These are phyloP conservation scores for Sclerotinia sclerotiorum DNA, from an alignment of 2,329 filamentous ascomycete genomes.

Conservation along the genomic window DNA sequence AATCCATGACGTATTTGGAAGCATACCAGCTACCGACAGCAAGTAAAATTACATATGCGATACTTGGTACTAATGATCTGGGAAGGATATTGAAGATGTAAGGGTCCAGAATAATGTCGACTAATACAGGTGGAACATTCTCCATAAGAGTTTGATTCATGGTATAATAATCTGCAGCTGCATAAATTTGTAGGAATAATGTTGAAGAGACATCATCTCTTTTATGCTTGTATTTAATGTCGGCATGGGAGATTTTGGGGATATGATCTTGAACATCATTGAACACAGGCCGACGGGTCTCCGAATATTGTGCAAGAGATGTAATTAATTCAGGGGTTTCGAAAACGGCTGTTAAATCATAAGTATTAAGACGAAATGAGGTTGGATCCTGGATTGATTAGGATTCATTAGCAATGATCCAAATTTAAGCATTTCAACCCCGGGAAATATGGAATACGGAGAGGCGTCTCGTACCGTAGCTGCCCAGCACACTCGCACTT, in stretches of 20 bases:
- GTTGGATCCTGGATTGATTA: conserved; percentile 72
- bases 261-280: conserved; percentile 26
- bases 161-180: conserved; percentile 84
- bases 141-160: conserved; percentile 73
- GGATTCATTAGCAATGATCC: conserved; percentile 23
- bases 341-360: conserved; percentile 61
- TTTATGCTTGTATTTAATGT: conserved; percentile 20
- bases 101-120: conserved; percentile 84
- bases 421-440: background rate
- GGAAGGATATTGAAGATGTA: conserved; percentile 80
- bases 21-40: conserved; percentile 44
- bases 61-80: conserved; percentile 70
- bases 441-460: background rate
- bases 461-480: conserved; percentile 68
- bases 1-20: conserved; percentile 34
- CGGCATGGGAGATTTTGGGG: conserved; percentile 23
- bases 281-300: conserved; percentile 46
- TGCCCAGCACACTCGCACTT: conserved; percentile 89
- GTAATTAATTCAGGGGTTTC: conserved; percentile 61
- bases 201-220: conserved; percentile 31
- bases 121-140: conserved; percentile 68
- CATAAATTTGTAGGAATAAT: conserved; percentile 61
- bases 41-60: conserved; percentile 64
- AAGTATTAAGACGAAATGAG: conserved; percentile 67
- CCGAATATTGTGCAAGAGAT: conserved; percentile 63